Evolutionary conservation across 805 yeast species (phyloP), one percentile per base, ranked within the genome.

Genomic region (Saccharomycopsis guyanensis): DNA sequence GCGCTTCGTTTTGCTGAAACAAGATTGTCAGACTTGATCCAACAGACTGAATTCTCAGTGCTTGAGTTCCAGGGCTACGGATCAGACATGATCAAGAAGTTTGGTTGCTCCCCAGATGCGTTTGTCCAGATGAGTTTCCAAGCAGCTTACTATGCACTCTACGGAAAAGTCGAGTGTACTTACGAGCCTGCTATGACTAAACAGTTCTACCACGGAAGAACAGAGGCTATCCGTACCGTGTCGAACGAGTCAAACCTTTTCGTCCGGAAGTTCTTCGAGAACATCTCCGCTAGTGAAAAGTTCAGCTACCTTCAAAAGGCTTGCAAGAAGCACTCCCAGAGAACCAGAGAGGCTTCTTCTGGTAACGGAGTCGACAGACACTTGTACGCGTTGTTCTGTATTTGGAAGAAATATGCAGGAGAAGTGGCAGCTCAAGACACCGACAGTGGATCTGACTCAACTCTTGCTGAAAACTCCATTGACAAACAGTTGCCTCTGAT

Each of bases 171-270:
- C 34, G 97, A 87, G 63, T 85, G 94, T 53, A 86, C 95, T 4
- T 88, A 88, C 61, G 97, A 88, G 65, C 97, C 97, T 1, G 96
- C 96, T 6, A 88, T 88, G 97, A 89, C 96, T 3, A 88, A 88
- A 62, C 70, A 69, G 49, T 88, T 81, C 60, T 72, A 82, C 53
- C 95, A 88, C 59, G 97, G 96, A 8, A 75, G 97, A 61, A 88
- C 97, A 1, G 97, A 88, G 63, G 95, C 96, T 3, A 79, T 88
- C 46, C 72, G 96, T 57, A 75, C 95, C 0, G 96, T 88, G 3
- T 79, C 91, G 4, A 70, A 76, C 55, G 86, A 86, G 59, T 82
- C 93, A 0, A 84, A 84, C 58, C 70, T 75, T 39, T 88, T 87
- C 66, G 95, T 86, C 15, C 77, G 95, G 47, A 83, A 86, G 53